Conservation (phyloP, 163 green algal species). For the Chlamydomonas reinhardtii region DNA sequence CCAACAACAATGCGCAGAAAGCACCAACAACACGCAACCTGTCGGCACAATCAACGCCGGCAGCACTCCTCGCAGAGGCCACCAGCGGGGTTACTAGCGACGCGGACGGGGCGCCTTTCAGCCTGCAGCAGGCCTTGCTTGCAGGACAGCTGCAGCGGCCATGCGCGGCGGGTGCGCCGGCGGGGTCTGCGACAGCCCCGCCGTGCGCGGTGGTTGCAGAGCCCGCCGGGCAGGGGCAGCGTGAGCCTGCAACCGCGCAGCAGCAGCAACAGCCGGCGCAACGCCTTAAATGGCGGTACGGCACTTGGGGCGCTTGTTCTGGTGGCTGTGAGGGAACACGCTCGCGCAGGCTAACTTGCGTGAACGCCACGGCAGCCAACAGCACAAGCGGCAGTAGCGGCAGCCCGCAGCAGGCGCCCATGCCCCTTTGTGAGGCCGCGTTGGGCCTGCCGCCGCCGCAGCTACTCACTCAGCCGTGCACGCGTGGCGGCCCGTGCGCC, state of each 20-base stretch:
- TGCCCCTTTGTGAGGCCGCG: no score
- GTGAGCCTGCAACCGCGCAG: no score
- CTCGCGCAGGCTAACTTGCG: neutral
- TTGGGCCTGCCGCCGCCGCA: no score
- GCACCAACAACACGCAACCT: no score
- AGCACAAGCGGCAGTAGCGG: no score
- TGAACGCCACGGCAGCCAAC: neutral
- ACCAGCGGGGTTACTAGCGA: neutral
- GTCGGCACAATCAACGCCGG: neutral
- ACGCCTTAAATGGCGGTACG: neutral
- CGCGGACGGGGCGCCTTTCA: neutral
- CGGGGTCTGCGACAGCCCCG: neutral
- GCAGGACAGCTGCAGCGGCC: neutral
- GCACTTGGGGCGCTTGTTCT: neutral
- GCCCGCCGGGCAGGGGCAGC: no score
- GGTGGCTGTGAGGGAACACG: neutral
- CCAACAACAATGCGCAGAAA: no score
- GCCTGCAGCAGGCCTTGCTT: constrained; percentile 29
- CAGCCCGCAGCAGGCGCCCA: no score
- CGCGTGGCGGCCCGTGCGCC: no score
- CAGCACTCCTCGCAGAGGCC: neutral
- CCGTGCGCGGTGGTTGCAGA: no score
- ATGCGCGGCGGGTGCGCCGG: neutral
- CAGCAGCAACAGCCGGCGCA: neutral
- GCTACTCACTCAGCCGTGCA: no score